Evolutionary conservation across 2,329 filamentous ascomycete genomes (phyloP).

Genomic region (Aureobasidium sp.): DNA sequence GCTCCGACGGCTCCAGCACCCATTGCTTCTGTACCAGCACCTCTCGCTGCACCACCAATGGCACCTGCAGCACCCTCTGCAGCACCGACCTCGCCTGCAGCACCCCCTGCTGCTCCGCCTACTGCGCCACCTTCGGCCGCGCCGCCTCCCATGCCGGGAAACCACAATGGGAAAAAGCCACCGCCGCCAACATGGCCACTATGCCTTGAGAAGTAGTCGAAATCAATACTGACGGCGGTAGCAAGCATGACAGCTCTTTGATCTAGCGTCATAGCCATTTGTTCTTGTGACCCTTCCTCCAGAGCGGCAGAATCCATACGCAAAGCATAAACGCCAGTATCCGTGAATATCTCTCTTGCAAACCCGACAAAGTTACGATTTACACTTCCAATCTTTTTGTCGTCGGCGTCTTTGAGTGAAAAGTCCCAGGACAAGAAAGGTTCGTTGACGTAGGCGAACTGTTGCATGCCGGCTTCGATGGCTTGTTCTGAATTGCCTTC

Average conservation of each 20-base stretch:
- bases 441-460: slow-evolving; percentile 58
- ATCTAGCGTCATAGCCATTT: slow-evolving; percentile 55
- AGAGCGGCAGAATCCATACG: slow-evolving; percentile 54
- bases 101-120: slow-evolving; percentile 27
- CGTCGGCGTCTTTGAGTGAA: slow-evolving; percentile 45
- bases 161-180: slow-evolving; percentile 48
- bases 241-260: slow-evolving; percentile 60
- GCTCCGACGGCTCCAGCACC: slow-evolving; percentile 32
- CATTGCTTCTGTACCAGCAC: slow-evolving; percentile 21
- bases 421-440: slow-evolving; percentile 61
- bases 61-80: slow-evolving; percentile 30
- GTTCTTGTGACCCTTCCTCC: slow-evolving; percentile 16
- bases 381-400: slow-evolving; percentile 50
- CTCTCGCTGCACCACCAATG: slow-evolving; percentile 26
- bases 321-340: slow-evolving; percentile 58
- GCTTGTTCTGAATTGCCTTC: slow-evolving; percentile 25
- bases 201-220: slow-evolving; percentile 61
- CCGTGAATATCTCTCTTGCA: slow-evolving; percentile 57
- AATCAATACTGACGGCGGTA: slow-evolving; percentile 58
- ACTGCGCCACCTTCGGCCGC: slow-evolving; percentile 33
- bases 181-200: slow-evolving; percentile 39
- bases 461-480: slow-evolving; percentile 43
- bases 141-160: slow-evolving; percentile 36
- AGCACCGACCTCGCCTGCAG: slow-evolving; percentile 21
- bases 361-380: slow-evolving; percentile 59